Base-by-base conservation (phyloP, 108 stramenopile species). In the Skeletonema marinoi region DNA sequence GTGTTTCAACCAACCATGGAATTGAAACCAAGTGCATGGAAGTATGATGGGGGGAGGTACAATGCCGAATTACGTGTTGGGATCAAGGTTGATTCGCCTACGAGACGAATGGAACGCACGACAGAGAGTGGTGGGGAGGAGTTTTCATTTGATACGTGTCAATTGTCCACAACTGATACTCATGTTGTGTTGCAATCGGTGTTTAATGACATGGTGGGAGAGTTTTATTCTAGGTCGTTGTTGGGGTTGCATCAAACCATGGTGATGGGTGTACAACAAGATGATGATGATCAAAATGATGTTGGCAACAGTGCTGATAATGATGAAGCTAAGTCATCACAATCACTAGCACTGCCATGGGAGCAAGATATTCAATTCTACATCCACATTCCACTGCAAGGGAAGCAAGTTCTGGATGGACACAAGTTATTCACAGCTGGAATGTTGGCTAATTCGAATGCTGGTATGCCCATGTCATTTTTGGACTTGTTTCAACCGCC, bases 201-300 rank as follows among this genome's bases (percentile, higher is more conserved):
- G 25, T 85, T 83, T 58, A 86, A 84, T 77, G 73, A 77, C 33
- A 88, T 88, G 88, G 68, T 88, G 31, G 88, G 88, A 1, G 88
- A 88, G 35, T 88, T 88, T 48, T 88, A 88, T 61, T 38, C 82
- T 5, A 36, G 82, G 12, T 69, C 82, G 2, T 60, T 83, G 25
- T 25, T 83, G 9, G 41, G 42, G 32, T 50, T 83, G 9, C 58
- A 73, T 64, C 54, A 41, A 35, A 59, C 73, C 12, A 83, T 83
- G 82, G 69, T 50, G 21, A 30, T 32, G 30, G 31, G 14, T 54
- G 10, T 31, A 1, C 14, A 36, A 16, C 14, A 65, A 38, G 33
- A 50, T 35, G 65, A 35, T 48, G 51, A 63, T 33, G 51, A 62
- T 7, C 21, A 42, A 7, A 21, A 54, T 32, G 42, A 32, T 39